A percentile compares a stretch with the other conserved stretches of the same genome.
Conservation (phyloP, 257 asterid genomes). For the Nicotiana undulata region DNA sequence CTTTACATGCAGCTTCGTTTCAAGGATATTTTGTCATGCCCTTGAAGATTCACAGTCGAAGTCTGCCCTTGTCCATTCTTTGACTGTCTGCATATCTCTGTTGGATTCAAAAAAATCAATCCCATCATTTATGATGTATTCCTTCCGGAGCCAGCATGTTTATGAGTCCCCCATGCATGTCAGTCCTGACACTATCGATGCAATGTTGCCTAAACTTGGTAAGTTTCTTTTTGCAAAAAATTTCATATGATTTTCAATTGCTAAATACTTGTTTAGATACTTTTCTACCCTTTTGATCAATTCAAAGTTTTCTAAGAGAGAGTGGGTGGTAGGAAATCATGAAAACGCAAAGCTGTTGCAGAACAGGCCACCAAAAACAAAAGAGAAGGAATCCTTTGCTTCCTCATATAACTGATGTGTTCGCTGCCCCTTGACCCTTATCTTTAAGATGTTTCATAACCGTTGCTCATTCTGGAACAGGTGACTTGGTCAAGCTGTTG, state of each 20-base stretch:
- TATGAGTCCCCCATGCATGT: conserved; percentile 68
- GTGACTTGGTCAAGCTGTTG: conserved; percentile 68
- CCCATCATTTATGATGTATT: conserved; percentile 61
- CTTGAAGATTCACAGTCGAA: conserved; percentile 73
- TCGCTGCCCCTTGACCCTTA: not conserved
- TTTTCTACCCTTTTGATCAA: not conserved
- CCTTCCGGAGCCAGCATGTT: conserved; percentile 70
- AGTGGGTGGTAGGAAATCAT: not conserved
- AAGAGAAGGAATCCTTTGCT: not conserved
- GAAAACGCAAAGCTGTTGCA: not conserved
- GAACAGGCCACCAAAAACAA: not conserved
- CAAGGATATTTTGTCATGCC: conserved; percentile 79
- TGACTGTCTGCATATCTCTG: conserved; percentile 82
- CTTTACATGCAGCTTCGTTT: conserved; percentile 60
- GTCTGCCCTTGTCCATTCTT: conserved; percentile 81
- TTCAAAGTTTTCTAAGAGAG: not conserved
- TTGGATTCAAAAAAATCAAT: conserved; percentile 88
- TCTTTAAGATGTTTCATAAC: not conserved
- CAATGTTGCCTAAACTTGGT: conserved; percentile 98
- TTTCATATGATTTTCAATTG: not conserved
- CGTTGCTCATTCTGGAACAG: conserved; percentile 32
- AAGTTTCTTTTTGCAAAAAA: not conserved
- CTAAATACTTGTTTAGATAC: not conserved
- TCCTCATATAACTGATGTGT: not conserved
- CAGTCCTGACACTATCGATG: conserved; percentile 77